Base-by-base conservation (phyloP, 2,329 filamentous ascomycete species). In the Nannizzia gypsea region DNA sequence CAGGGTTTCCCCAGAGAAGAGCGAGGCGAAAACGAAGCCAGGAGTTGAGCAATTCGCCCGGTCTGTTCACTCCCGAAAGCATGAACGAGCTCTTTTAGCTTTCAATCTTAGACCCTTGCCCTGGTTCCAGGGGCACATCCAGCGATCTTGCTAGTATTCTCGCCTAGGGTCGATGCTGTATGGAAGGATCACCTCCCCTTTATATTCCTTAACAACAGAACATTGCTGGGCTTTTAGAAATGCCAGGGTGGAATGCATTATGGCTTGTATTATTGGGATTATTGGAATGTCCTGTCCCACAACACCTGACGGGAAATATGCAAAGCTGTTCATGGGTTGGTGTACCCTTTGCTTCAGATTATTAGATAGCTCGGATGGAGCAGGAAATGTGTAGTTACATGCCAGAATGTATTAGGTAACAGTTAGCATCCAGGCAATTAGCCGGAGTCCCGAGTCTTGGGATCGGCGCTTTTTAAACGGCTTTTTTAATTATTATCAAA, bases 401-500 rank as follows among this genome's bases (percentile, higher is more conserved):
- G 31, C 31, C 13, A 11, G 9, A 36, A 50, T 24, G 20, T 50
- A 50, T 50, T 50, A 50, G 44, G 44, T 50, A 50, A 50, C 44
- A 50, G 44, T 11, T 28, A 50, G 5, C 22, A 50, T 26, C 20
- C 3, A 50, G 4, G 22, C 20, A 50, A 50, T 50, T 26, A 50
- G 22, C 44, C 11, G 22, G 42, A 11, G 42, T 8, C 17, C 20
- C 17, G 11, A 17, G 42, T 20, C 42, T 20, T 11, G 20, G 22
- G 44, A 50, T 50, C 44, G 44, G 24, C 44, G 22, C 44, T 26
- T 22, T 24, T 24, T 42, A 26, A 50, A 50, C 44, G 20, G 44
- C 22, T 50, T 50, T 26, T 50, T 50, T 50, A 50, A 50, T 50
- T 50, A 50, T 48, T 50, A 50, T 50, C 44, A 50, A 50, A 50